Evolutionary conservation across 2,329 filamentous ascomycete genomes (phyloP), one percentile per base, ranked within the genome.

Genomic region (Fusarium solani-melongenae): DNA sequence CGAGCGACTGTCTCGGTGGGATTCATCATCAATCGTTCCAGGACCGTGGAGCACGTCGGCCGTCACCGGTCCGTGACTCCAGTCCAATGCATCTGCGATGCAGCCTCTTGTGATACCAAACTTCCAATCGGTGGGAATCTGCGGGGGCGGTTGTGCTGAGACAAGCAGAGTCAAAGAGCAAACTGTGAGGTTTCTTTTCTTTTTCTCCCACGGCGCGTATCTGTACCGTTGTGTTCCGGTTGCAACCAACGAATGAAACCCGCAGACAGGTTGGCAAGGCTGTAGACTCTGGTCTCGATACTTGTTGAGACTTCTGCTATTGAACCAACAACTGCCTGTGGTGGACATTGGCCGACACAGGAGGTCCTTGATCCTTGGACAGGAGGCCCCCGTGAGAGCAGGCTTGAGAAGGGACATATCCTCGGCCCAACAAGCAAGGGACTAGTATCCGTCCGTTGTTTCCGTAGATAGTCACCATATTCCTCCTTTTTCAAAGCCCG

Each of bases 1-100:
- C 27, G 24, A 55, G 44, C 39, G 60, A 44, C 44, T 64, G 59
- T 69, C 69, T 71, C 51, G 38, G 60, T 39, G 58, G 36, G 17
- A 56, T 60, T 66, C 51, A 38, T 58, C 29, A 51, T 60, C 62
- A 41, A 38, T 58, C 29, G 49, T 44, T 41, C 34, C 60, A 60
- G 60, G n/a, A 29, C 49, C 49, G 46, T 64, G 33, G 56, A 39
- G 41, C 39, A 59, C 59, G 31, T 63, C 59, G 53, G 51, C 44
- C 49, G 36, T 61, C 41, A 36, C 59, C 58, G 62, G 61, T 41
- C 44, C 15, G 29, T 44, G 22, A 56, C 51, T 68, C 56, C 38
- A 49, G 46, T 51, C 24, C 29, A 20, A 53, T 34, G 56, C 44
- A 34, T 53, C 31, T 61, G 22, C 27, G 20, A 61, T 61, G 63